These are phyloP conservation scores for Tricholoma bakamatsutake DNA, from an alignment of 768 basidiomycete genomes.

Conservation along the genomic window DNA sequence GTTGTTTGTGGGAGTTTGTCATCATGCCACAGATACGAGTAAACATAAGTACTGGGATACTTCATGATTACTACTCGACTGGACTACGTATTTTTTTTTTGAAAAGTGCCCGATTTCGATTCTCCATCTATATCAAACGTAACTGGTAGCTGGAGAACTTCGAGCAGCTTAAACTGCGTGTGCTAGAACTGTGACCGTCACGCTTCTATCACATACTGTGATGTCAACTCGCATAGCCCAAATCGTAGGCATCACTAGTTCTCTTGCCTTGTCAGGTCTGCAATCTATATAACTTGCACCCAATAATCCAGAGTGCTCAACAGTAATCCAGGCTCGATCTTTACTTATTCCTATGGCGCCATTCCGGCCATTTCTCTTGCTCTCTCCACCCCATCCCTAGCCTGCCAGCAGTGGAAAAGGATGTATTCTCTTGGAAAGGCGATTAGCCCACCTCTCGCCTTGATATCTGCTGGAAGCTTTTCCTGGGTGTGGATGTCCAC, in stretches of 20 bases:
- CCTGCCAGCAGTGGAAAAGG: not conserved
- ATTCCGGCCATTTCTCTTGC: not conserved
- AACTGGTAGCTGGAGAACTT: no score
- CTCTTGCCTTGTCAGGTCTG: not conserved
- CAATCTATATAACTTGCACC: not conserved
- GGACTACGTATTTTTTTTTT: no score
- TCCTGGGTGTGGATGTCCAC: not conserved
- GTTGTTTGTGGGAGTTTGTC: no score
- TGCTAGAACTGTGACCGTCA: no score
- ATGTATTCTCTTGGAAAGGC: not conserved
- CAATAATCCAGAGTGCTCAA: not conserved
- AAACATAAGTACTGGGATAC: no score
- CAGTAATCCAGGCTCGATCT: not conserved
- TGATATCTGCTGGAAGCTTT: not conserved
- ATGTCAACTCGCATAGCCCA: not conserved
- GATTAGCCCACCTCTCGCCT: not conserved
- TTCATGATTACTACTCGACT: no score
- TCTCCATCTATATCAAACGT: no score
- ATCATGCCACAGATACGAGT: no score
- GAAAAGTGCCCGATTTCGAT: no score
- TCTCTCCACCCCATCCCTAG: not conserved
- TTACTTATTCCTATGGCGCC: not conserved
- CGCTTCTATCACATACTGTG: no score
- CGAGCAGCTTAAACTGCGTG: no score
- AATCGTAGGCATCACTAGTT: not conserved